These are phyloP conservation scores for Arthroderma sp. DNA, from an alignment of 2,329 filamentous ascomycete genomes.

Conservation along the genomic window DNA sequence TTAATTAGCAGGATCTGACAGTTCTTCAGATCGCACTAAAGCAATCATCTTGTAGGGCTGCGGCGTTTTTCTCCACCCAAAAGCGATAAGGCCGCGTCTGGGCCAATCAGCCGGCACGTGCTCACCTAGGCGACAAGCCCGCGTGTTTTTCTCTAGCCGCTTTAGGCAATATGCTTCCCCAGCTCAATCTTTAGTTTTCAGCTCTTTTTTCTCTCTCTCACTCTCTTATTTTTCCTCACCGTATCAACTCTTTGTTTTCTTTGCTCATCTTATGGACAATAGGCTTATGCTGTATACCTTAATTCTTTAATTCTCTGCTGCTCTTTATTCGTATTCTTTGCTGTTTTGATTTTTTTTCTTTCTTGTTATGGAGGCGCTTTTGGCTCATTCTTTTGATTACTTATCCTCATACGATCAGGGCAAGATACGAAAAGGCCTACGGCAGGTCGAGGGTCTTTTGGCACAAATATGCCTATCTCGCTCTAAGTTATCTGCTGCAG, in stretches of 20 bases:
- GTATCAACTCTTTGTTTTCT: too few species aligned
- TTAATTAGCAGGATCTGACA: too few species aligned
- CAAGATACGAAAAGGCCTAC: slow-evolving; percentile 86
- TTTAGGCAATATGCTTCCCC: slow-evolving; percentile 1
- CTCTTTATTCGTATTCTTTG: background rate
- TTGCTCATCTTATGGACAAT: too few species aligned
- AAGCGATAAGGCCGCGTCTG: too few species aligned
- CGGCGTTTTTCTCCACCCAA: too few species aligned
- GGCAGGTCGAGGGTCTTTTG: slow-evolving; percentile 84
- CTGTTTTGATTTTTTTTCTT: background rate
- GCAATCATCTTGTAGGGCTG: too few species aligned
- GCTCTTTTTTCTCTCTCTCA: background rate
- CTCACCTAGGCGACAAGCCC: too few species aligned
- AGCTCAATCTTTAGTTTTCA: background rate
- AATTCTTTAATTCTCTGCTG: background rate
- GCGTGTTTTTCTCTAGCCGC: slow-evolving; percentile 2
- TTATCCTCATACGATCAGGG: slow-evolving; percentile 79
- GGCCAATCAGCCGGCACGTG: too few species aligned
- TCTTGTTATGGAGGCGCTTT: slow-evolving; percentile 64
- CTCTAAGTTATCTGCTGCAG: slow-evolving; percentile 25
- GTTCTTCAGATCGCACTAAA: too few species aligned
- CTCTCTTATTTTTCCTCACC: background rate
- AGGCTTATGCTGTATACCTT: too few species aligned
- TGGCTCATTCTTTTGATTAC: slow-evolving; percentile 91
- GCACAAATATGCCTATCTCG: slow-evolving; percentile 81